Base-by-base conservation (phyloP, 345 rosid species). In the Erodium maritimum region DNA sequence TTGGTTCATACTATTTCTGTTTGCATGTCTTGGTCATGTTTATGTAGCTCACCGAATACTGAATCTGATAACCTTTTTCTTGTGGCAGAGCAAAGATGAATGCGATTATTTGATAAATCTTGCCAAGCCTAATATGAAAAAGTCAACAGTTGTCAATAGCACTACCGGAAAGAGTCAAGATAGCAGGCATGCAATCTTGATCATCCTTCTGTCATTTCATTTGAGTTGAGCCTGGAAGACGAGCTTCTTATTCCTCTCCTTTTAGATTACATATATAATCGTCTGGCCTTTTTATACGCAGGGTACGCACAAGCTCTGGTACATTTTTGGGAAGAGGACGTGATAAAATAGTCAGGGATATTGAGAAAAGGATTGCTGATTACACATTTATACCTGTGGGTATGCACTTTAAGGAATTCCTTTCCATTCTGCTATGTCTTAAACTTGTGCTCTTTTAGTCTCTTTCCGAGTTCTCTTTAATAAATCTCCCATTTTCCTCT, bases 301-400 rank as follows among this genome's bases (percentile, higher is more conserved):
- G 99, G 76, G 99, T 93, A 24, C 84, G 97, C 11, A 93, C 96
- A 13, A 90, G 96, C 72, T 90, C 90, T 18, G 97, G 97, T 52
- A 87, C 96, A 21, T 93, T 90, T 70, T 77, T 93, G 42, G 20
- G 69, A 0, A 79, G 99, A 81, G 96, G 95, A 18, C 77, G 80
- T 51, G 97, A 93, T 70, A 87, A 85, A 74, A 75, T 64, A 54
- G 60, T 93, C 64, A 76, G 88, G 63, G 73, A 77, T 8, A 87
- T 93, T 64, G 99, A 93, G 86, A 78, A 85, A 72, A 83, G 90
- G 63, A 85, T 93, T 67, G 78, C 95, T 57, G 96, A 90, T 79
- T 90, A 82, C 65, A 73, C 90, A 63, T 93, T 93, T 77, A 79
- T 93, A 56, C 97, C 99, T 29, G 83, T 69, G 54, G 97, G 99